Evolutionary conservation across 2,329 filamentous ascomycete species (phyloP).

Genomic region (Penicillium sp.): DNA sequence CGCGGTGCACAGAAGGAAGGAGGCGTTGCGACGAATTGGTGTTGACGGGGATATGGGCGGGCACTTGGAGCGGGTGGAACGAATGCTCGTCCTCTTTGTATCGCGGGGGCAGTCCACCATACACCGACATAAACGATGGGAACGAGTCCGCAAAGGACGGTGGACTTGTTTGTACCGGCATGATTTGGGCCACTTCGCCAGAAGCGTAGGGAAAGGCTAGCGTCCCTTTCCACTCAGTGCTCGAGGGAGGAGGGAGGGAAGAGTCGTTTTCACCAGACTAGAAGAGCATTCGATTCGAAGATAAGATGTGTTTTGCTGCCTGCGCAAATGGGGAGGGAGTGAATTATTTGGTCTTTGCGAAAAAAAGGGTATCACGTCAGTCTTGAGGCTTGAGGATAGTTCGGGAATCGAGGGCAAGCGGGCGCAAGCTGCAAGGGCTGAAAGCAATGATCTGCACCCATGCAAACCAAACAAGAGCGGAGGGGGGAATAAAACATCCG

Average conservation of each 20-base stretch:
- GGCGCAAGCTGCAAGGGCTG: conserved; percentile 29
- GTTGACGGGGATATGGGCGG: conserved; percentile 31
- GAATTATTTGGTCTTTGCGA: conserved; percentile 25
- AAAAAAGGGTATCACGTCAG: conserved; percentile 11
- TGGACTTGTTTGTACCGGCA: conserved; percentile 45
- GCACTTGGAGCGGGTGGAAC: conserved; percentile 29
- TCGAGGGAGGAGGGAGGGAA: not conserved
- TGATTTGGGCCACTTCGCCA: conserved; percentile 24
- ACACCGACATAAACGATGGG: conserved; percentile 57
- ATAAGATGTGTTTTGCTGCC: conserved; percentile 39
- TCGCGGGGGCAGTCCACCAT: conserved; percentile 43
- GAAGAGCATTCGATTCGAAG: conserved; percentile 33
- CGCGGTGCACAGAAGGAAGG: conserved; percentile 41
- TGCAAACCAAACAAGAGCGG: conserved; percentile 11
- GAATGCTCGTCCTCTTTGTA: conserved; percentile 32
- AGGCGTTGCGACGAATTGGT: conserved; percentile 22
- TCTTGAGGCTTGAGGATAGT: conserved; percentile 4
- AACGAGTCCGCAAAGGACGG: conserved; percentile 48
- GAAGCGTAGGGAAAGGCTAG: conserved; percentile 27
- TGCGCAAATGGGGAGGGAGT: conserved; percentile 36
- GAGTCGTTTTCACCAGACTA: conserved; percentile 19
- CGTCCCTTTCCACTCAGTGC: conserved; percentile 25
- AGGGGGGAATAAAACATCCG: conserved; percentile 2
- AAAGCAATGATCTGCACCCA: conserved; percentile 29
- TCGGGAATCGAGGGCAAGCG: conserved; percentile 19